Percentiles rank a stretch among this genome's conserved stretches.
These are phyloP conservation scores for Borovskyia barvae DNA, from an alignment of 208 protist species.

Conservation along the genomic window DNA sequence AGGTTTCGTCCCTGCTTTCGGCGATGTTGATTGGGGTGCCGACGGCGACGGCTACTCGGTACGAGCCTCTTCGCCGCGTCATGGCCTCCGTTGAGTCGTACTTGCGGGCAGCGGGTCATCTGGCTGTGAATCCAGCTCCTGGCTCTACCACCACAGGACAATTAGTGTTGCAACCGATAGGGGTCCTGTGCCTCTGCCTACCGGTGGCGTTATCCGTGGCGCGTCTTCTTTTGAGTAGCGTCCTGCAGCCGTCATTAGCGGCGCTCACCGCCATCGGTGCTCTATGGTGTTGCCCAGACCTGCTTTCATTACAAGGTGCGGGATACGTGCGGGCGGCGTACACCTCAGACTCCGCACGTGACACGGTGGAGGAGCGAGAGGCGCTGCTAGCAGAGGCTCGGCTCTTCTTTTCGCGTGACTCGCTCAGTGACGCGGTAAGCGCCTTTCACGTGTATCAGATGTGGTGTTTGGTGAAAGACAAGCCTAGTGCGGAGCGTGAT, in stretches of 20 bases:
- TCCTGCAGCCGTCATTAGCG: constrained; percentile 49
- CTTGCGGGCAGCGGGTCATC: constrained; percentile 48
- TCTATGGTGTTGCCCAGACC: constrained; percentile 56
- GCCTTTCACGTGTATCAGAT: constrained; percentile 79
- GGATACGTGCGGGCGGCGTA: constrained; percentile 10
- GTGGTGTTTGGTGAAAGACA: constrained; percentile 46
- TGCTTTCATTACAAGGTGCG: constrained; percentile 31
- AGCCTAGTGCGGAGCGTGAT: constrained; percentile 22
- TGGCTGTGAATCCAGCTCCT: constrained; percentile 13
- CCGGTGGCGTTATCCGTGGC: constrained; percentile 42
- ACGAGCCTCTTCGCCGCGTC: constrained; percentile 57
- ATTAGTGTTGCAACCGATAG: constrained; percentile 42
- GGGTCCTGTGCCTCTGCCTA: constrained; percentile 42
- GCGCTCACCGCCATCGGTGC: constrained; percentile 61
- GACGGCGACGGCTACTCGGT: constrained; percentile 46
- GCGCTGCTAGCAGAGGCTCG: constrained; percentile 62
- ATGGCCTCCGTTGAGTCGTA: constrained; percentile 54
- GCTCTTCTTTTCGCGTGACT: constrained; percentile 74
- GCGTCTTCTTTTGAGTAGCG: constrained; percentile 42
- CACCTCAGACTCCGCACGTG: constrained; percentile 5
- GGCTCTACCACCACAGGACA: constrained; percentile 8
- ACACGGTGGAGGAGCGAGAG: constrained; percentile 19
- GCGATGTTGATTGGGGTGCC: constrained; percentile 50
- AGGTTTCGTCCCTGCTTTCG: constrained; percentile 29
- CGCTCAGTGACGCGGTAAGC: constrained; percentile 62